Evolutionary conservation across 345 rosid species (phyloP), one percentile per base, ranked within the genome.

Genomic region (Bruguiera sexangula): DNA sequence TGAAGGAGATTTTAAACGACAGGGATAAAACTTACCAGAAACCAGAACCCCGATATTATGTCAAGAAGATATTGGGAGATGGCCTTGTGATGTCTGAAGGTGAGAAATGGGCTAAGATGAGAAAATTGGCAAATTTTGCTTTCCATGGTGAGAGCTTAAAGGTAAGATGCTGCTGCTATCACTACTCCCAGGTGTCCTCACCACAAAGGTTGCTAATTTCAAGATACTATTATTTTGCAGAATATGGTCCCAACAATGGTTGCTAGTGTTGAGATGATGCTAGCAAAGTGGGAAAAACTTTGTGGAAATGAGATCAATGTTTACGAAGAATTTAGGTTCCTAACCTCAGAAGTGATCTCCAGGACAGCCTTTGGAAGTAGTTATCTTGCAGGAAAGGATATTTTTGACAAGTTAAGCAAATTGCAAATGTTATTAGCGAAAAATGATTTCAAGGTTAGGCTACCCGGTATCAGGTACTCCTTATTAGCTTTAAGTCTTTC

Each of bases 351-450:
- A 74, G 48, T 82, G 39, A 87, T 84, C 58, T 81, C 87, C 6
- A 76, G 87, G 71, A 82, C 87, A 20, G 84, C 87, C 15, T 86
- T 84, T 52, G 87, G 87, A 27, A 81, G 88, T 66, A 82, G 82
- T 60, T 83, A 82, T 29, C 8, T 67, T 65, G 87, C 83, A 73
- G 84, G 84, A 26, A 32, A 82, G 65, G 58, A 61, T 6, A 84
- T 76, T 36, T 84, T 86, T n/a, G 73, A 73, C 19, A 75, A 69
- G 85, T 31, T 84, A 31, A 63, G 10, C 52, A 67, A 32, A 73
- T 24, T 84, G 61, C 18, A 36, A 7, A 36, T 6, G 39, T 8
- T 36, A 6, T 0, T 7, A 36, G 39, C 9, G 39, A 76, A 29
- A 51, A 80, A 71, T 30, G 0, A 4, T 18, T 54, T 65, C 26